Conservation (phyloP, 768 basidiomycete species). For the Boletus sp. region DNA sequence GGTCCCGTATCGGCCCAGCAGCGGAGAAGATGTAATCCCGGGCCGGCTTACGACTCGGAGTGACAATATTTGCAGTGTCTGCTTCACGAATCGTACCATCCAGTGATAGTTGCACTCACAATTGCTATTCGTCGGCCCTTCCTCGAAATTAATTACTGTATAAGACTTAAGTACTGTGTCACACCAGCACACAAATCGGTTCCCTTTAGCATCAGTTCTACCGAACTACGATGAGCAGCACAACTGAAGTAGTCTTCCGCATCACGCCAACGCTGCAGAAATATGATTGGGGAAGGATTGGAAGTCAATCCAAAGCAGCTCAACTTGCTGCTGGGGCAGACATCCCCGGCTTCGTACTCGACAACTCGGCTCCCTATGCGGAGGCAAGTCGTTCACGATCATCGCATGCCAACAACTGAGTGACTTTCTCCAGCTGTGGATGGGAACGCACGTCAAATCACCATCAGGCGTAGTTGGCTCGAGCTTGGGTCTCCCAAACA, state of each 20-base stretch:
- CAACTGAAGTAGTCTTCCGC: slow-evolving; percentile 59
- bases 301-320: slow-evolving; percentile 80
- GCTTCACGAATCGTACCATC: too few species aligned
- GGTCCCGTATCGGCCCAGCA: too few species aligned
- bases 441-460: slow-evolving; percentile 90
- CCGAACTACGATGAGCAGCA: slow-evolving; percentile 21
- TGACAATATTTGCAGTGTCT: too few species aligned
- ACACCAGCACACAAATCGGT: background rate
- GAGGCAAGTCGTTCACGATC: slow-evolving; percentile 60
- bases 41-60: too few species aligned
- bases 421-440: slow-evolving; percentile 74
- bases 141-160: background rate
- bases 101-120: too few species aligned
- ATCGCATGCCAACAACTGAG: background rate
- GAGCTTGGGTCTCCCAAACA: slow-evolving; percentile 47
- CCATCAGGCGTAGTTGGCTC: slow-evolving; percentile 57
- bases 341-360: slow-evolving; percentile 63
- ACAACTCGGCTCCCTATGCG: slow-evolving; percentile 80
- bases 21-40: too few species aligned
- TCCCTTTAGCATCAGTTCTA: background rate
- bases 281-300: slow-evolving; percentile 95
- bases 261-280: slow-evolving; percentile 81
- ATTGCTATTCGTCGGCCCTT: background rate
- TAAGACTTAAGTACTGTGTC: background rate
- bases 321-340: slow-evolving; percentile 66